Conservation (phyloP, 2,329 filamentous ascomycete species). For the Diaporthe humulicola region DNA sequence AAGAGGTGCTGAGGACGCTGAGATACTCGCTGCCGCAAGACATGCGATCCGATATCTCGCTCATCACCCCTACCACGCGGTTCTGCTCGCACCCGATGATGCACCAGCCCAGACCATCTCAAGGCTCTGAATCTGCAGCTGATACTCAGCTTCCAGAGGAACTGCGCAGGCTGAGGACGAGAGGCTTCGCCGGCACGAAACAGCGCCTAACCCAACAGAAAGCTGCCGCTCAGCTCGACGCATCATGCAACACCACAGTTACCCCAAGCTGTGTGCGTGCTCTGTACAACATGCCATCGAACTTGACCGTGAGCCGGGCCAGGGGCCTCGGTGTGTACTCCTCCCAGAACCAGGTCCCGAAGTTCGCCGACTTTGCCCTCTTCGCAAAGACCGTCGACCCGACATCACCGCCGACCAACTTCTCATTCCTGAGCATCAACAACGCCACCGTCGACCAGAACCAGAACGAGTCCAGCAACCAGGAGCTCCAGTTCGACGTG, state of each 20-base stretch:
- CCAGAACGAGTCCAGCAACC: conserved; percentile 52
- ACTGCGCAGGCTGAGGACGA: conserved; percentile 31
- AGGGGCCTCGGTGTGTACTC: conserved; percentile 57
- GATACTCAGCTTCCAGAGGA: conserved; percentile 12
- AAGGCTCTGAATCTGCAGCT: not conserved
- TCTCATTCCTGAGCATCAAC: conserved; percentile 66
- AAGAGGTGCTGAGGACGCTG: conserved; percentile 38
- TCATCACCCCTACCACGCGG: conserved; percentile 33
- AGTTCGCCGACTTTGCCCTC: conserved; percentile 37
- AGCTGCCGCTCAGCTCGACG: conserved; percentile 37
- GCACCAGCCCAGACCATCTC: not conserved
- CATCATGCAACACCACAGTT: conserved; percentile 49
- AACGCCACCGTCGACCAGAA: conserved; percentile 40
- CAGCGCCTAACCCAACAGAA: conserved; percentile 2
- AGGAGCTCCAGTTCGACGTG: conserved; percentile 74
- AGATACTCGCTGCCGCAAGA: conserved; percentile 35
- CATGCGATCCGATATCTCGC: conserved; percentile 24
- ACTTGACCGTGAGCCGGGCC: conserved; percentile 11
- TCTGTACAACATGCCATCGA: conserved; percentile 54
- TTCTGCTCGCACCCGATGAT: conserved; percentile 20
- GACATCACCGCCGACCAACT: conserved; percentile 52
- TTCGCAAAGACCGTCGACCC: conserved; percentile 33
- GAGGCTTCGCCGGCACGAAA: conserved; percentile 7
- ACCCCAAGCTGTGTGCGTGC: conserved; percentile 59
- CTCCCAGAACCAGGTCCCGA: conserved; percentile 61